Conservation (phyloP, 1,139 yeast species). For the Meyerozyma smithsonii region DNA sequence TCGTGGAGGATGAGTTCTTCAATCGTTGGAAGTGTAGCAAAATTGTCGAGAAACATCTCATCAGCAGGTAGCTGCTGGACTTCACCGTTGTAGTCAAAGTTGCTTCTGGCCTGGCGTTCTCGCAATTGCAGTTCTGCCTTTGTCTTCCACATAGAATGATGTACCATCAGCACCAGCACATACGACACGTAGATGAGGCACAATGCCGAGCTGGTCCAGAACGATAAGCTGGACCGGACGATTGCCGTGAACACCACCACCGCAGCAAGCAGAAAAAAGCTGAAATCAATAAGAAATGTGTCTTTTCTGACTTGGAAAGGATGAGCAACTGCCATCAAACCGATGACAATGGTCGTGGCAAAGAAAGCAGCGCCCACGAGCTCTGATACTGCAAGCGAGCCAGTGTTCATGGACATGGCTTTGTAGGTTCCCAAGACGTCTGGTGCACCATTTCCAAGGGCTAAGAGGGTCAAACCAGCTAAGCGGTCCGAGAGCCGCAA, state of each 20-base stretch:
- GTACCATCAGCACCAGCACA: conserved; percentile 40
- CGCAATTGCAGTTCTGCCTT: conserved; percentile 16
- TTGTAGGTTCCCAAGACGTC: conserved; percentile 82
- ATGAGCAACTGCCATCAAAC: conserved; percentile 62
- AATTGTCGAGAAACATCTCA: conserved; percentile 20
- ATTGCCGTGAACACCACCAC: conserved; percentile 37
- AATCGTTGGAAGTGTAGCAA: conserved; percentile 28
- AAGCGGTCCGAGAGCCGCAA: conserved; percentile 69
- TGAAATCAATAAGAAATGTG: conserved; percentile 51
- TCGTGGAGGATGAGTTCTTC: conserved; percentile 21
- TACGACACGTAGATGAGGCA: conserved; percentile 49
- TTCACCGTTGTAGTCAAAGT: conserved; percentile 12
- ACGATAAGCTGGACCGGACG: conserved; percentile 40
- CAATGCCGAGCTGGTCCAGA: conserved; percentile 44
- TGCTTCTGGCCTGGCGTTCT: conserved; percentile 28
- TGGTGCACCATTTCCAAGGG: conserved; percentile 91
- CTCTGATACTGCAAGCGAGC: conserved; percentile 82
- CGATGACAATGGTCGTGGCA: conserved; percentile 70
- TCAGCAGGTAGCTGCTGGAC: conserved; percentile 10
- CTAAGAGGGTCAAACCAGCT: conserved; percentile 83
- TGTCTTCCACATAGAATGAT: conserved; percentile 23
- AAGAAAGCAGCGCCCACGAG: conserved; percentile 81
- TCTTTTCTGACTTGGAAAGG: conserved; percentile 57
- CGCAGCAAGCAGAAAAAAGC: conserved; percentile 47
- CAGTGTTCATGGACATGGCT: conserved; percentile 66